These are phyloP conservation scores for Orbilia ellipsospora DNA, from an alignment of 2,329 filamentous ascomycete genomes.

Conservation along the genomic window DNA sequence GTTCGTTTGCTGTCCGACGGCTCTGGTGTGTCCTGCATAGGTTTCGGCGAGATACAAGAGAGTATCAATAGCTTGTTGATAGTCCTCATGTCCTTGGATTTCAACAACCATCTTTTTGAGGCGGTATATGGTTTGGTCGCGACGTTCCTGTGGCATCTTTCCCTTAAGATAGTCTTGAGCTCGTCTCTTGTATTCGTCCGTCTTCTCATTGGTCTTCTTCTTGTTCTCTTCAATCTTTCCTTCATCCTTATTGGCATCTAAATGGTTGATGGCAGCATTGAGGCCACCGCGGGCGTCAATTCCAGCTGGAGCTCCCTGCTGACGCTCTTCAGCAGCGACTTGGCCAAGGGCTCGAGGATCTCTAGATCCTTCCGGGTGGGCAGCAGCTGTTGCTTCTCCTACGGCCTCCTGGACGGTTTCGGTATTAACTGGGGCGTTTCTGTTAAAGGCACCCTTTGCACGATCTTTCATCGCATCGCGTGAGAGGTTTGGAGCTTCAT, in stretches of 20 bases:
- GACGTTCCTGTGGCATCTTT: conserved; percentile 92
- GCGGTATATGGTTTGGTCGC: conserved; percentile 89
- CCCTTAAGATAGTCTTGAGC: conserved; percentile 80
- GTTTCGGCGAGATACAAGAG: conserved; percentile 84
- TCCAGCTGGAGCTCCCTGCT: conserved; percentile 65
- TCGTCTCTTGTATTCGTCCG: conserved; percentile 64
- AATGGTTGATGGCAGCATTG: conserved; percentile 63
- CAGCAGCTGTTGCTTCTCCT: conserved; percentile 69
- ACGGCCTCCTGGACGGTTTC: conserved; percentile 73
- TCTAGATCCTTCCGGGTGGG: conserved; percentile 69
- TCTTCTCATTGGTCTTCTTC: conserved; percentile 63
- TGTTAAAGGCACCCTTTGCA: conserved; percentile 71
- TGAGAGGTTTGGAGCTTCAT: conserved; percentile 82
- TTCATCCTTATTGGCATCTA: conserved; percentile 70
- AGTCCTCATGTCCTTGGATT: conserved; percentile 94
- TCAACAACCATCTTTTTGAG: conserved; percentile 98
- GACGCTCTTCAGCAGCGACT: conserved; percentile 66
- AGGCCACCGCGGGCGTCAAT: conserved; percentile 64
- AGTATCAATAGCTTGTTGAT: conserved; percentile 89
- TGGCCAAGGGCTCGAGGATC: conserved; percentile 67
- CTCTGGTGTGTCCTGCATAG: conserved; percentile 80
- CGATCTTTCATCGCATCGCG: conserved; percentile 76
- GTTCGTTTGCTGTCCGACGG: conserved; percentile 72
- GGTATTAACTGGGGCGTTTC: conserved; percentile 66
- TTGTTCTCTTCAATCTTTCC: conserved; percentile 74